Base-by-base conservation (phyloP, 179 eudicot genomes). In the Spinacia oleracea region DNA sequence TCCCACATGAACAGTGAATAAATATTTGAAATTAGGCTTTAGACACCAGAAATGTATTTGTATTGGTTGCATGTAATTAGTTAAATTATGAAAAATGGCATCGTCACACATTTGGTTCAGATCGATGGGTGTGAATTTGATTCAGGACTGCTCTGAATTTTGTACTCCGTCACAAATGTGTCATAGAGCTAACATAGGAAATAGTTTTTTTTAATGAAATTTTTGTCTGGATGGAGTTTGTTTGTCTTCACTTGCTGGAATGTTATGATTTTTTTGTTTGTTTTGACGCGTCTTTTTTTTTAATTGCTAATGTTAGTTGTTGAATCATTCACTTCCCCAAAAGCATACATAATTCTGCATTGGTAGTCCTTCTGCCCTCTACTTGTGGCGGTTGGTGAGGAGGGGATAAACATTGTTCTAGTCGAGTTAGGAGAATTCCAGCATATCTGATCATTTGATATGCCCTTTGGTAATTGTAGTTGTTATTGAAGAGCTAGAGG, bases 401-500 rank as follows among this genome's bases (percentile, higher is more conserved):
- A 48, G 53, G 6, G 53, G n/a, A 15, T 29, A 34, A 31, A 11
- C 43, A 29, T 48, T 48, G 63, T 50, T 76, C 18, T n/a, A n/a
- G n/a, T n/a, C n/a, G n/a, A n/a, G n/a, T n/a, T n/a, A n/a, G n/a
- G n/a, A n/a, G n/a, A n/a, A n/a, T n/a, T n/a, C n/a, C n/a, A n/a
- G n/a, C n/a, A n/a, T n/a, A n/a, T n/a, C n/a, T 56, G 48, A 38
- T 77, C 60, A 25, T 34, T 75, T 83, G 40, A 79, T 76, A 8
- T 67, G 11, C 67, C 31, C 46, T 29, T 74, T 78, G 56, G 34
- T 78, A 10, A 72, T 63, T 85, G 31, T 82, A 87, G 93, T 79
- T 79, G 84, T 78, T 80, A 92, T 89, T 74, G 94, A 90, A 81
- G 87, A 89, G 89, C 83, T 84, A 65, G 76, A 72, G 73, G 92